Conservation (phyloP, 192 early-diverging fungal species). For the Backusella mclennaniae region DNA sequence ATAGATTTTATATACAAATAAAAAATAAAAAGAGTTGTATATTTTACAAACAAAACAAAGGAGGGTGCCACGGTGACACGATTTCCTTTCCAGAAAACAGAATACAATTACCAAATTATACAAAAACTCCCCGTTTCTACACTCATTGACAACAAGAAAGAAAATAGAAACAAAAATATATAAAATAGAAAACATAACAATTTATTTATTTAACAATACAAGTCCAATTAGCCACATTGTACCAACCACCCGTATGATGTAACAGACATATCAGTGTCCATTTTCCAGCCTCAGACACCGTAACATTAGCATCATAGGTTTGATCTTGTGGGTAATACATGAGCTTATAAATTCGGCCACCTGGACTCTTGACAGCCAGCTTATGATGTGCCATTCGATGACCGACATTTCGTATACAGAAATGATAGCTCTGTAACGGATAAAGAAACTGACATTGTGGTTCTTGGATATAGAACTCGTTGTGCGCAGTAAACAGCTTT, state of each 20-base stretch:
- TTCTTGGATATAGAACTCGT: constrained; percentile 50
- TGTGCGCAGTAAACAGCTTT: constrained; percentile 32
- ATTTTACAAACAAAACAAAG: neutral
- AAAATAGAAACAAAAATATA: no score
- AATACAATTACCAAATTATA: neutral
- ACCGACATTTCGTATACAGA: constrained; percentile 30
- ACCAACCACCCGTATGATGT: constrained; percentile 30
- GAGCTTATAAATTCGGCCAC: constrained; percentile 27
- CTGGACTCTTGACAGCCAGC: constrained; percentile 36
- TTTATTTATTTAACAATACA: constrained; percentile 16
- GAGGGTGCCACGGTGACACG: neutral
- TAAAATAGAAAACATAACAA: no score
- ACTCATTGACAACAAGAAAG: neutral
- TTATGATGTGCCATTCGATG: constrained; percentile 24
- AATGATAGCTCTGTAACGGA: constrained; percentile 46
- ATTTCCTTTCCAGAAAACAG: no score
- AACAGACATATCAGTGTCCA: constrained; percentile 35
- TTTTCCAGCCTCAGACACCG: constrained; percentile 26
- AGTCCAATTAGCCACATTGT: constrained; percentile 32
- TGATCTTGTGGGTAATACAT: constrained; percentile 33
- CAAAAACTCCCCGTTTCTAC: neutral
- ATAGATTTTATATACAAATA: no score
- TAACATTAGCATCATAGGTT: constrained; percentile 20
- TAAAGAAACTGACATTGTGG: constrained; percentile 47
- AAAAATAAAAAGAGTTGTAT: neutral